Evolutionary conservation across 2,329 filamentous ascomycete genomes (phyloP).

Genomic region (Knufia petricola): DNA sequence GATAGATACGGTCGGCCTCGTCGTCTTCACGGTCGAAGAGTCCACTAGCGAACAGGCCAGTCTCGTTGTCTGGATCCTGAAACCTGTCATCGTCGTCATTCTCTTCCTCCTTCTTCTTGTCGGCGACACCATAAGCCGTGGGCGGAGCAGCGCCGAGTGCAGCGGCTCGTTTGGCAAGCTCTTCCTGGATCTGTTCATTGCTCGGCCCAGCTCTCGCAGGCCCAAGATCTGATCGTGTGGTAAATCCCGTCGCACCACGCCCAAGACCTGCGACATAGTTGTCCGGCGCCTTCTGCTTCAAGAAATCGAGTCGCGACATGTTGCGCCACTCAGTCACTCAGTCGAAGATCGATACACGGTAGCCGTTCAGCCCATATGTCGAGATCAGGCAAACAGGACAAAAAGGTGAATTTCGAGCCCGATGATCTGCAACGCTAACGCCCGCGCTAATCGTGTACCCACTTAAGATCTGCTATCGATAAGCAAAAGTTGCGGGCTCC

Average conservation of each 20-base stretch:
- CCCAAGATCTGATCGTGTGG: constrained; percentile 89
- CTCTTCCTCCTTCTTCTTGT: constrained; percentile 55
- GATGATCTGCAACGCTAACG: neutral
- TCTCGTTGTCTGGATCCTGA: constrained; percentile 94
- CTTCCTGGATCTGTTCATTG: constrained; percentile 97
- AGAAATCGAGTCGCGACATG: constrained; percentile 71
- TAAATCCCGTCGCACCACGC: constrained; percentile 95
- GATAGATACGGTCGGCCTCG: constrained; percentile 92
- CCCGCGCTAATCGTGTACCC: neutral
- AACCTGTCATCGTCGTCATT: constrained; percentile 72
- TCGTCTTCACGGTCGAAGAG: constrained; percentile 97
- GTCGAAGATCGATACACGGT: too few relatives aligned
- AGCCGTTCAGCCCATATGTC: too few relatives aligned
- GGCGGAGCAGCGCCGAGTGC: constrained; percentile 64
- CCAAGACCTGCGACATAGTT: constrained; percentile 94
- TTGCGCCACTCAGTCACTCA: too few relatives aligned
- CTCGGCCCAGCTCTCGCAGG: constrained; percentile 91
- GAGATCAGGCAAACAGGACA: neutral
- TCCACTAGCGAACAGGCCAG: constrained; percentile 87
- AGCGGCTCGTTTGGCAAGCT: constrained; percentile 84
- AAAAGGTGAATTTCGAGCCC: neutral
- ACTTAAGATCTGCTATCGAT: neutral
- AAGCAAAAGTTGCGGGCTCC: neutral
- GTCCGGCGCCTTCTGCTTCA: constrained; percentile 74
- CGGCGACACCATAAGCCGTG: constrained; percentile 59